Conservation (phyloP, 148 eudicot species). For the Rhododendron henanense region DNA sequence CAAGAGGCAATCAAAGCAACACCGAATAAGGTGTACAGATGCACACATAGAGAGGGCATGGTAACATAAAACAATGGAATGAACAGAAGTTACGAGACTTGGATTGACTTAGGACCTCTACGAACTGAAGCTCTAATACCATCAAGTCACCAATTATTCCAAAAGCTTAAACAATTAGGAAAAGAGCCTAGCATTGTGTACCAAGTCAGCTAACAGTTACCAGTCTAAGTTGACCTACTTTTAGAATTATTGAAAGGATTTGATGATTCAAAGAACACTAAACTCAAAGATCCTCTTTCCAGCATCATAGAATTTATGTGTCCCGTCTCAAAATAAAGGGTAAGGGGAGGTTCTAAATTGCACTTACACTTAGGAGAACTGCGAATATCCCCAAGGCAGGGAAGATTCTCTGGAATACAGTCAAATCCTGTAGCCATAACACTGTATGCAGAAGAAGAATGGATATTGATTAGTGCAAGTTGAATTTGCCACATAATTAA, state of each 20-base stretch:
- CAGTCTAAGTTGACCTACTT: too few species aligned
- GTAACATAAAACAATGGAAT: neutral
- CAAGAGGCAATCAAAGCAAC: neutral
- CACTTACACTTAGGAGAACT: too few species aligned
- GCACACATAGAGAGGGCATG: neutral
- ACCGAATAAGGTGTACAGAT: neutral
- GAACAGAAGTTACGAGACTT: neutral
- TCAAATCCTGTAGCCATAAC: conserved; percentile 28
- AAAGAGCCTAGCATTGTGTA: neutral
- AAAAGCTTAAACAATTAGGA: neutral
- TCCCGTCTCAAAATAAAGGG: too few species aligned
- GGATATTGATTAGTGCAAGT: neutral
- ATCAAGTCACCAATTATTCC: neutral
- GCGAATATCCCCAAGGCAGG: conserved; percentile 18
- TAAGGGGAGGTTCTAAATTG: too few species aligned
- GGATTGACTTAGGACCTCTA: neutral
- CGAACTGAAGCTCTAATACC: neutral
- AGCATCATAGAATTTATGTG: too few species aligned
- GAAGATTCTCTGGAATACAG: conserved; percentile 38
- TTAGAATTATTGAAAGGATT: too few species aligned
- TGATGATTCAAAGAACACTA: too few species aligned
- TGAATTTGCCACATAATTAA: neutral
- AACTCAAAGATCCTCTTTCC: too few species aligned
- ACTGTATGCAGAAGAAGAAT: conserved; percentile 19
- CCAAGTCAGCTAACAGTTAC: too few species aligned